A percentile compares a stretch with the other conserved stretches of the same genome.
phyloP scores from a whole-genome alignment of 805 yeast genomes.

The Kodamaea kakaduensis region DNA sequence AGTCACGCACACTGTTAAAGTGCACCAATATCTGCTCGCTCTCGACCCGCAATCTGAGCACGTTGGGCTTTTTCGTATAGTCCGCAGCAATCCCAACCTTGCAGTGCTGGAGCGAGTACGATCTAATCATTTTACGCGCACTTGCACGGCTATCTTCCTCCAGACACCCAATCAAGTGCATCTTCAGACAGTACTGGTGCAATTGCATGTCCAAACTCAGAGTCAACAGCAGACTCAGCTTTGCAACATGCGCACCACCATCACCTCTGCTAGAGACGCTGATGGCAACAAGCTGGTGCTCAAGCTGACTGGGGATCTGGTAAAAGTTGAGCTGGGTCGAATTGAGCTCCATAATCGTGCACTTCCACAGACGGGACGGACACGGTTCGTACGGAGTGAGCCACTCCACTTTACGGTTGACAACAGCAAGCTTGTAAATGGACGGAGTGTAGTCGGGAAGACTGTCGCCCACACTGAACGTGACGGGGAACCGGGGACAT shows the following conservation, averaged over 20 bases:
- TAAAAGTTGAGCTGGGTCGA: constrained; percentile 82
- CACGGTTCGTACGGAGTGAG: constrained; percentile 72
- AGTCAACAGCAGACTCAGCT: constrained; percentile 20
- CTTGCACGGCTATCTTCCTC: constrained; percentile 5
- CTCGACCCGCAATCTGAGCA: constrained; percentile 74
- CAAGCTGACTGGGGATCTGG: constrained; percentile 33
- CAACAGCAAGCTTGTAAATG: constrained; percentile 52
- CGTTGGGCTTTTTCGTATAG: constrained; percentile 65
- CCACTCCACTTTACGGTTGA: constrained; percentile 71
- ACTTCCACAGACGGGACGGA: constrained; percentile 65
- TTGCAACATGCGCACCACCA: too few relatives aligned
- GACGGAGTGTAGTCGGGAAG: constrained; percentile 70
- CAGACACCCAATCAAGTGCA: constrained; percentile 11
- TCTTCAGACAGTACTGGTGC: constrained; percentile 20
- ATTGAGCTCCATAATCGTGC: constrained; percentile 67
- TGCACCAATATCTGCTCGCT: constrained; percentile 74
- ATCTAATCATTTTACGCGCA: constrained; percentile 37
- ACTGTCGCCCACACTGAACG: constrained; percentile 30
- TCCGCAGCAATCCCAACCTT: constrained; percentile 83
- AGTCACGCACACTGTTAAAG: constrained; percentile 56
- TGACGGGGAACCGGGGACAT: constrained; percentile 36
- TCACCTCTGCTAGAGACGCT: constrained; percentile 12
- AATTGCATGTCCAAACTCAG: constrained; percentile 26
- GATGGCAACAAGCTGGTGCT: constrained; percentile 23
- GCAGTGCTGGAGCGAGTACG: constrained; percentile 81